Evolutionary conservation across 2,329 filamentous ascomycete genomes (phyloP), one percentile per base, ranked within the genome.

Genomic region (Coleophoma crateriformis): DNA sequence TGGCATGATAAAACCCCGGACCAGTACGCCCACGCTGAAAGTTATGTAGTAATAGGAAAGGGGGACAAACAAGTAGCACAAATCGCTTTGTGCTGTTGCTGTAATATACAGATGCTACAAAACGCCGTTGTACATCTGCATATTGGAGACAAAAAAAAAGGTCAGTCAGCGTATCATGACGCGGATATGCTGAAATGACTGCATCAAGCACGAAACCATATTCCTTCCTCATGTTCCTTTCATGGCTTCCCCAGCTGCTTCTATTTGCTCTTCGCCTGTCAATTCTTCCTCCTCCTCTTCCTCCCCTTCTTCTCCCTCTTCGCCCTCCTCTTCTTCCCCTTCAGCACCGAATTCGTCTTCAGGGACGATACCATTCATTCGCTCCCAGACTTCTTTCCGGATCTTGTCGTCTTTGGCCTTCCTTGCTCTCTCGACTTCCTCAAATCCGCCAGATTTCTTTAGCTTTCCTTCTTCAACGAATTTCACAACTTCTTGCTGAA

Each of bases 371-470:
- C 81, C 82, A 58, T 85, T 85, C 71, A 79, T 76, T 39, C 80
- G 70, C 59, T 85, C 81, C 82, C 82, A 86, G 12, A 85, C 88
- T 67, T 96, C 91, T 60, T 82, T 85, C 50, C 91, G 78, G 51
- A 90, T 90, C 58, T 81, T 79, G 53, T 97, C 94, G 61, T 99
- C 94, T 66, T 92, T 95, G 34, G 84, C 81, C 64, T 85, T 86
- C 45, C 94, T 78, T 42, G 89, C 76, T 47, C 94, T 79, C 70
- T 99, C 94, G 0, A 91, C 86, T 70, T 99, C 94, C 67, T 97
- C 94, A 45, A 96, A 85, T 0, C 94, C 94, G 38, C 94, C 94
- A 13, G 87, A 91, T 77, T 97, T 97, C 78, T 96, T 97, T 58
- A 99, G 73, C 68, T 88, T 94, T 50, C 90, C 90, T 62, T 96